These are phyloP conservation scores for Cystobasidium tubakii DNA, from an alignment of 768 basidiomycete species.

Conservation along the genomic window DNA sequence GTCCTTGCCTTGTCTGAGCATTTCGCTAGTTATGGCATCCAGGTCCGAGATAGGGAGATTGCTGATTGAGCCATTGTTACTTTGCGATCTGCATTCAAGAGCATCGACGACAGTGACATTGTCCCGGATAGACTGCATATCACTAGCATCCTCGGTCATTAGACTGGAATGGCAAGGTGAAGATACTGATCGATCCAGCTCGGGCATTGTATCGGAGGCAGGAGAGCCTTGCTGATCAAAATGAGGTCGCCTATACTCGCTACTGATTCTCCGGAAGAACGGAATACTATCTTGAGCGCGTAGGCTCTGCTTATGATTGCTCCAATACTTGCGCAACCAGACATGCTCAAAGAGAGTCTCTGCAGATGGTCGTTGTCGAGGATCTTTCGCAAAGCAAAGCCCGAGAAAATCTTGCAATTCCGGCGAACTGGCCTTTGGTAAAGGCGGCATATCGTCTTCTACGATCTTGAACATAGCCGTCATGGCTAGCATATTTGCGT, in stretches of 20 bases:
- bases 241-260: conserved; percentile 58
- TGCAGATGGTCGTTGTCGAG: conserved; percentile 72
- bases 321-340: conserved; percentile 80
- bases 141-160: conserved; percentile 13
- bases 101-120: conserved; percentile 18
- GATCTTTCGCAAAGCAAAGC: conserved; percentile 88
- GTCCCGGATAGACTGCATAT: neutral
- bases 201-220: conserved; percentile 11
- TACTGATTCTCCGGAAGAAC: conserved; percentile 83
- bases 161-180: conserved; percentile 22
- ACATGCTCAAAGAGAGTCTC: conserved; percentile 78
- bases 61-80: neutral
- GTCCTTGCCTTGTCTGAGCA: conserved; percentile 12
- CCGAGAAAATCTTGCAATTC: conserved; percentile 70
- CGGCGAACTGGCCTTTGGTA: conserved; percentile 73
- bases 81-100: neutral
- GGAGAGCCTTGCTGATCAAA: conserved; percentile 42
- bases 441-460: conserved; percentile 79
- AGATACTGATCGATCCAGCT: conserved; percentile 20
- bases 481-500: conserved; percentile 62
- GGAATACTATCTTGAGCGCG: conserved; percentile 92
- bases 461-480: conserved; percentile 96
- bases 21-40: conserved; percentile 29
- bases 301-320: conserved; percentile 65
- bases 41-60: conserved; percentile 10